Percentiles rank a stretch among this genome's conserved stretches.
Evolutionary conservation across 2,329 filamentous ascomycete species (phyloP).

Genomic region (Coniochaeta prunicola): DNA sequence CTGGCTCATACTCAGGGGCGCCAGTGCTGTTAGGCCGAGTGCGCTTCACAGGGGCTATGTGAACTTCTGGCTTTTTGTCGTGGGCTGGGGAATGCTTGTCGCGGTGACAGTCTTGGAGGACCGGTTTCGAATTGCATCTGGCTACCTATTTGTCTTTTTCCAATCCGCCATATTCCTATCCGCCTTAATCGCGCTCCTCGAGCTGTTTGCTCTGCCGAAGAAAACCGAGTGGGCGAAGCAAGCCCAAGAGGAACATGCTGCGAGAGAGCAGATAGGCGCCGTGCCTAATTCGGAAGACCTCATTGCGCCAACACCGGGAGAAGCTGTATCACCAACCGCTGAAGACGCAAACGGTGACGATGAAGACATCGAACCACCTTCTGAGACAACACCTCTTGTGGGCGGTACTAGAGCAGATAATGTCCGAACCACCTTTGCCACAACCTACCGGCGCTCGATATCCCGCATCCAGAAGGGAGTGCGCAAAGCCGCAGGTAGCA

Average conservation of each 20-base stretch:
- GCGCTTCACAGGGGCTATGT: constrained; percentile 78
- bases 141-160: constrained; percentile 77
- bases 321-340: constrained; percentile 16
- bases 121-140: constrained; percentile 62
- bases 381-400: constrained; percentile 47
- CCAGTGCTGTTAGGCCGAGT: constrained; percentile 73
- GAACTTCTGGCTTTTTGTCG: constrained; percentile 74
- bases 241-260: constrained; percentile 42
- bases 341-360: constrained; percentile 22
- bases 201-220: constrained; percentile 68
- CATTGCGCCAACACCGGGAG: constrained; percentile 31
- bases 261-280: constrained; percentile 23
- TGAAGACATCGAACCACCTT: constrained; percentile 30
- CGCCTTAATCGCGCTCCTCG: constrained; percentile 66
- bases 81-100: constrained; percentile 68
- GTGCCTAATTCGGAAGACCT: constrained; percentile 15
- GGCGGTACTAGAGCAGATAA: constrained; percentile 19
- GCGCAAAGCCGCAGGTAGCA: constrained; percentile 13
- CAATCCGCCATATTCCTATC: constrained; percentile 70
- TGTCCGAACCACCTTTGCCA: constrained; percentile 44
- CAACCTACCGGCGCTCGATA: constrained; percentile 45
- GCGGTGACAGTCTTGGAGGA: constrained; percentile 69
- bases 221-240: constrained; percentile 63
- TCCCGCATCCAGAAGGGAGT: constrained; percentile 19
- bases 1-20: constrained; percentile 76